phyloP scores from a whole-genome alignment of 305 asterid species.

The Solanum chacoense region DNA sequence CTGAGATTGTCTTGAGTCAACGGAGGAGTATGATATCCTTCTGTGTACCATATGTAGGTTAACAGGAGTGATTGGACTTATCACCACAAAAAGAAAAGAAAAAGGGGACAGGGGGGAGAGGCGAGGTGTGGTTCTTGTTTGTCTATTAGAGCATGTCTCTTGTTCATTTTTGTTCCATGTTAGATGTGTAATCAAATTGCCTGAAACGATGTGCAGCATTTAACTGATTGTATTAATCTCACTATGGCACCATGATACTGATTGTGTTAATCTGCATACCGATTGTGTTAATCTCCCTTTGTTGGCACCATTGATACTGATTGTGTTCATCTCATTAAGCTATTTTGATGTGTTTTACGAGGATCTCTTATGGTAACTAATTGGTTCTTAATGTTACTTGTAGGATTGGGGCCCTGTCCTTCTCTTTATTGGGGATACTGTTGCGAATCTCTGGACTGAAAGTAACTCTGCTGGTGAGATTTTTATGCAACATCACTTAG shows the following conservation, averaged over 20 bases:
- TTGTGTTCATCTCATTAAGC: background rate
- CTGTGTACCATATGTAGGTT: background rate
- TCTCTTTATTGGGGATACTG: conserved; percentile 43
- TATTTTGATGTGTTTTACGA: background rate
- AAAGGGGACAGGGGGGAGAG: background rate
- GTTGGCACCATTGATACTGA: background rate
- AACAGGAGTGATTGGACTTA: background rate
- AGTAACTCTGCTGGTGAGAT: conserved; percentile 43
- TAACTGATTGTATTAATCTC: background rate
- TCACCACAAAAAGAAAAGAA: background rate
- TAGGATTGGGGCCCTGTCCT: conserved; percentile 87
- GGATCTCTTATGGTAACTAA: background rate
- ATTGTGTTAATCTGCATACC: background rate
- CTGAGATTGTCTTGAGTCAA: background rate
- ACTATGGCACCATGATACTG: background rate
- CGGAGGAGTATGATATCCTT: background rate
- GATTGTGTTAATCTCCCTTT: background rate
- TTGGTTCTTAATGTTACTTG: conserved; percentile 8
- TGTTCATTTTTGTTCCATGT: background rate
- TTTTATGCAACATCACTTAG: background rate
- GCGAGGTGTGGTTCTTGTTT: background rate
- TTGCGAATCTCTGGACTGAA: conserved; percentile 54
- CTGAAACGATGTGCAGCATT: background rate
- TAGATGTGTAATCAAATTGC: background rate
- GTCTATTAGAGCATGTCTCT: background rate